Evolutionary conservation across 495 filamentous ascomycete species (phyloP).

Genomic region (Penicillium alfredii): DNA sequence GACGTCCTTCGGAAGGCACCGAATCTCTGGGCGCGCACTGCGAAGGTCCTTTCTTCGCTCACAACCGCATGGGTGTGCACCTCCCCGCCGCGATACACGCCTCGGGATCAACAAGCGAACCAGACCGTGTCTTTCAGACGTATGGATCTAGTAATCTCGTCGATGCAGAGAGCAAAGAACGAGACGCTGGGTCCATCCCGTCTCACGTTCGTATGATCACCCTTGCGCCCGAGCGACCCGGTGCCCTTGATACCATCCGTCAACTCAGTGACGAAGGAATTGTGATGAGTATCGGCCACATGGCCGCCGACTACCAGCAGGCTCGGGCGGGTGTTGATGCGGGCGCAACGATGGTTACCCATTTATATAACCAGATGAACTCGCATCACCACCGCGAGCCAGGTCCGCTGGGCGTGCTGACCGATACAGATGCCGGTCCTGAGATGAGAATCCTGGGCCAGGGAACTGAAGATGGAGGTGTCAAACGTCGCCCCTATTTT

Average conservation of each 20-base stretch:
- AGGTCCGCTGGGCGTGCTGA: conserved; percentile 38
- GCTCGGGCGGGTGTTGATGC: conserved; percentile 48
- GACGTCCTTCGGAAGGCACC: conserved; percentile 38
- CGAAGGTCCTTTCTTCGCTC: conserved; percentile 67
- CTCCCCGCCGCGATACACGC: conserved; percentile 45
- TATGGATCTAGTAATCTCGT: conserved; percentile 7
- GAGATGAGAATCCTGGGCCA: conserved; percentile 1
- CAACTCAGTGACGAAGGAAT: conserved; percentile 47
- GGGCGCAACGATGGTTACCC: conserved; percentile 67
- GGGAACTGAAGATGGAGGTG: background rate
- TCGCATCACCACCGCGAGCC: conserved; percentile 66
- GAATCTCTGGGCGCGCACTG: conserved; percentile 67
- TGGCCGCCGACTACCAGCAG: conserved; percentile 58
- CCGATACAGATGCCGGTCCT: background rate
- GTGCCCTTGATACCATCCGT: conserved; percentile 46
- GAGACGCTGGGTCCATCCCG: conserved; percentile 3
- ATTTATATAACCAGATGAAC: conserved; percentile 76
- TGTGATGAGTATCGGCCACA: conserved; percentile 56
- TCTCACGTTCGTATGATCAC: conserved; percentile 56
- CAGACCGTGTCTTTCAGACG: conserved; percentile 4
- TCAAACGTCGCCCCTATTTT: conserved; percentile 36
- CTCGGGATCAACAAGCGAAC: conserved; percentile 5
- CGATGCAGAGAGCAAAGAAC: conserved; percentile 4
- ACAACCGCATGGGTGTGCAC: conserved; percentile 58
- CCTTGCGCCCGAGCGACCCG: conserved; percentile 57